These are phyloP conservation scores for Taphrina betulina DNA, from an alignment of 1,139 yeast genomes.

Conservation along the genomic window DNA sequence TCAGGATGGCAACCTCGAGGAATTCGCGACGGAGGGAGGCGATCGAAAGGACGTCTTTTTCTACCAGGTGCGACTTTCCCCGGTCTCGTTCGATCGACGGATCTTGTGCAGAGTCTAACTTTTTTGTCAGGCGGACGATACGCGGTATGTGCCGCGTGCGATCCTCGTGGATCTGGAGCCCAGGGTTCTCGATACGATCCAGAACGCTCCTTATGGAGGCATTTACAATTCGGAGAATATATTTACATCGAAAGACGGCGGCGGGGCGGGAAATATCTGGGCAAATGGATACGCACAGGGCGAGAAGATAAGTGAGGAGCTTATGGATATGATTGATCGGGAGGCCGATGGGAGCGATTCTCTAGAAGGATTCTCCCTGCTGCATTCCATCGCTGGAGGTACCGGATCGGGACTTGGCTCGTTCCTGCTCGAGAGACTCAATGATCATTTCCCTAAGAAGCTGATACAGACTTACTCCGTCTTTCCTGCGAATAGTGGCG, in stretches of 20 bases:
- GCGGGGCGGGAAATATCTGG: conserved; percentile 97
- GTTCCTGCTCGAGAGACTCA: conserved; percentile 67
- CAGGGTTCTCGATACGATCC: conserved; percentile 51
- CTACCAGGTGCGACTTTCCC: conserved; percentile 46
- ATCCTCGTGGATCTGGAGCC: conserved; percentile 87
- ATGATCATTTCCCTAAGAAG: conserved; percentile 81
- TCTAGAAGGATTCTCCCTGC: conserved; percentile 80
- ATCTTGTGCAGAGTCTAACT: background rate
- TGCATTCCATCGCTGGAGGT: conserved; percentile 98
- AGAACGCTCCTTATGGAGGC: conserved; percentile 53
- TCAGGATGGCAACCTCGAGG: conserved; percentile 62
- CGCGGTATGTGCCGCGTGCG: conserved; percentile 83
- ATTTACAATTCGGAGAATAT: conserved; percentile 83
- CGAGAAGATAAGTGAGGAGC: conserved; percentile 62
- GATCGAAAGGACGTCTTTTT: conserved; percentile 85
- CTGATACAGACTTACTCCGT: conserved; percentile 81
- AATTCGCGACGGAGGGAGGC: conserved; percentile 49
- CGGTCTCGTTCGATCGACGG: background rate
- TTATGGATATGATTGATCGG: conserved; percentile 79
- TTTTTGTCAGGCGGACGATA: conserved; percentile 57
- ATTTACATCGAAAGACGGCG: conserved; percentile 74
- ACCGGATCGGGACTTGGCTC: conserved; percentile 97
- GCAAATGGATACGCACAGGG: conserved; percentile 85
- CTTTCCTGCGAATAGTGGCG: conserved; percentile 67
- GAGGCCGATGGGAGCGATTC: conserved; percentile 91